phyloP scores from a whole-genome alignment of 2,329 filamentous ascomycete genomes.

The Pseudohalonectria lignicola region DNA sequence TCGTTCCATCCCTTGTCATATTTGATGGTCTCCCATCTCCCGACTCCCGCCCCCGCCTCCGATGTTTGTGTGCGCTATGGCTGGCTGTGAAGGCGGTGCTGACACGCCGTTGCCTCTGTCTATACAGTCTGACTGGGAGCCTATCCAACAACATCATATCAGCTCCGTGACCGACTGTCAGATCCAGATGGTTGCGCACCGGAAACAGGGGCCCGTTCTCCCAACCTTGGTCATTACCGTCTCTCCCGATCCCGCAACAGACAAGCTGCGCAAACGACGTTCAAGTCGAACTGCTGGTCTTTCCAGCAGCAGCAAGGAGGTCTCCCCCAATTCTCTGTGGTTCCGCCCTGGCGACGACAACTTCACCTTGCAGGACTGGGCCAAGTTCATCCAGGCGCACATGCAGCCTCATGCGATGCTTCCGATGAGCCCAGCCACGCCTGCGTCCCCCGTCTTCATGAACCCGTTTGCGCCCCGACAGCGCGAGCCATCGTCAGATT shows the following conservation, averaged over 20 bases:
- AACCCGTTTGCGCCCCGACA: slow-evolving; percentile 36
- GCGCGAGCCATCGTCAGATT: slow-evolving; percentile 29
- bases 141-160: slow-evolving; percentile 41
- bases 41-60: too few relatives aligned
- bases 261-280: slow-evolving; percentile 52
- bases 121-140: slow-evolving; percentile 39
- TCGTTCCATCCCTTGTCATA: neutral
- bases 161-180: slow-evolving; percentile 43
- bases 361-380: slow-evolving; percentile 47
- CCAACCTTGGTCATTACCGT: slow-evolving; percentile 50
- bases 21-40: too few relatives aligned
- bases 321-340: slow-evolving; percentile 36
- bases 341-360: slow-evolving; percentile 45
- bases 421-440: slow-evolving; percentile 38
- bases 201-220: slow-evolving; percentile 48
- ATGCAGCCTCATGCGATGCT: slow-evolving; percentile 30
- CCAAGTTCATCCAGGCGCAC: slow-evolving; percentile 34
- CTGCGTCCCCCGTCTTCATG: slow-evolving; percentile 40
- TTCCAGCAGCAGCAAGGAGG: slow-evolving; percentile 36
- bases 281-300: slow-evolving; percentile 52
- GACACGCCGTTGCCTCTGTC: neutral
- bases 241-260: slow-evolving; percentile 34
- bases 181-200: slow-evolving; percentile 46
- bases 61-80: too few relatives aligned
- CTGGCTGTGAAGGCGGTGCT: neutral